These are phyloP conservation scores for Paecilomyces sp. DNA, from an alignment of 2,329 filamentous ascomycete species.

Conservation along the genomic window DNA sequence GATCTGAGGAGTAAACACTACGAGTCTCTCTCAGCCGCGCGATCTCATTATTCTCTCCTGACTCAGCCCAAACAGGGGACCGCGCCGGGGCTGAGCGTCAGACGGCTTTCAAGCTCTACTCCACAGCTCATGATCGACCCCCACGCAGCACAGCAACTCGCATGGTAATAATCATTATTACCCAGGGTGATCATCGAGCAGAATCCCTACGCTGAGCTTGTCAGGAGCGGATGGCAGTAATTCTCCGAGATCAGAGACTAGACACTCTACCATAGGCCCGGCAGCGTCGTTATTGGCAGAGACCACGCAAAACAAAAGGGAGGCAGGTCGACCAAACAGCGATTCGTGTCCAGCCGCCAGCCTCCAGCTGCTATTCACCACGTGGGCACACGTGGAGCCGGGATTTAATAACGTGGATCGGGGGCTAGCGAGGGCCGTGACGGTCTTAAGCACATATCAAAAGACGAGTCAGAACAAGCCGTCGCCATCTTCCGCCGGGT, in stretches of 20 bases:
- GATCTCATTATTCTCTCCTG: background rate
- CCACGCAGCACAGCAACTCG: background rate
- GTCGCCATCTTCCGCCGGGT: background rate
- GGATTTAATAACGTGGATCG: constrained; percentile 13
- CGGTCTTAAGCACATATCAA: constrained; percentile 10
- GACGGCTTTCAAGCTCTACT: background rate
- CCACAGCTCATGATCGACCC: background rate
- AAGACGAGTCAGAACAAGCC: constrained; percentile 7
- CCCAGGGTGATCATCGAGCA: no score
- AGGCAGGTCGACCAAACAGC: background rate
- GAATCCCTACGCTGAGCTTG: background rate
- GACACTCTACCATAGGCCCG: no score
- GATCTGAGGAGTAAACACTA: background rate
- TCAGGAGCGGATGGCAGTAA: background rate
- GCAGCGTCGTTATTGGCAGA: background rate
- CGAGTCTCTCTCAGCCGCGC: background rate
- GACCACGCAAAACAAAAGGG: background rate
- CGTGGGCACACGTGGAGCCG: constrained; percentile 29
- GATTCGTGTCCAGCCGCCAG: background rate
- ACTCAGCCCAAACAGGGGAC: background rate
- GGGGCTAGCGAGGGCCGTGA: constrained; percentile 8
- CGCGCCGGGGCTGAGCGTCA: background rate
- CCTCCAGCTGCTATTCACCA: constrained; percentile 12
- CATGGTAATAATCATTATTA: background rate
- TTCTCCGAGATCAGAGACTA: background rate